Evolutionary conservation across 2,329 filamentous ascomycete species (phyloP).

Genomic region (Hypoxylon sp.): DNA sequence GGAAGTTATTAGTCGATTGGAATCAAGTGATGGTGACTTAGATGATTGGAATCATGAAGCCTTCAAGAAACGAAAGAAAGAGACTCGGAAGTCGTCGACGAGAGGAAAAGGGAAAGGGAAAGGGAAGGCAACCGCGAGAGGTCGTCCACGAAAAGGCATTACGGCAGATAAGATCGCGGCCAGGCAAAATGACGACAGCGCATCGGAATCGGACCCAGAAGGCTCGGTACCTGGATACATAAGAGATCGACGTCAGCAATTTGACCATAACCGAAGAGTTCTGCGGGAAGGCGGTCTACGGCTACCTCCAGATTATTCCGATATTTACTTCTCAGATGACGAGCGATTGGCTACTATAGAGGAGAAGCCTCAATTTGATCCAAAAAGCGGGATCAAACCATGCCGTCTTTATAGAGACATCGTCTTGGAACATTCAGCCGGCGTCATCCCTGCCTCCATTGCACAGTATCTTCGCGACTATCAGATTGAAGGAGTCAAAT

Average conservation of each 20-base stretch:
- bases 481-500: constrained; percentile 85
- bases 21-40: constrained; percentile 49
- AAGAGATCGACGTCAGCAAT: constrained; percentile 72
- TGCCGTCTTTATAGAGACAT: constrained; percentile 80
- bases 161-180: constrained; percentile 24
- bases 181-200: constrained; percentile 49
- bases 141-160: constrained; percentile 29
- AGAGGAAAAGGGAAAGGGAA: constrained; percentile 46
- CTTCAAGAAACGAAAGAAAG: constrained; percentile 44
- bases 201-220: constrained; percentile 55
- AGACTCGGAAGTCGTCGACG: constrained; percentile 24
- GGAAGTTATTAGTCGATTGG: constrained; percentile 27
- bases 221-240: constrained; percentile 79
- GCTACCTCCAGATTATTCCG: constrained; percentile 81
- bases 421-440: constrained; percentile 77
- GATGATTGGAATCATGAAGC: constrained; percentile 34
- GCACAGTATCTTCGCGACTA: constrained; percentile 94
- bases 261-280: constrained; percentile 70
- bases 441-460: constrained; percentile 86
- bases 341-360: constrained; percentile 70
- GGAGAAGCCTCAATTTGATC: constrained; percentile 77
- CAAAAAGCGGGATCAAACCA: constrained; percentile 67
- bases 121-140: constrained; percentile 33
- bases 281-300: constrained; percentile 77
- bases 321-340: constrained; percentile 80